These are phyloP conservation scores for Cystobasidiopsis lactophilus DNA, from an alignment of 768 basidiomycete species.

Conservation along the genomic window DNA sequence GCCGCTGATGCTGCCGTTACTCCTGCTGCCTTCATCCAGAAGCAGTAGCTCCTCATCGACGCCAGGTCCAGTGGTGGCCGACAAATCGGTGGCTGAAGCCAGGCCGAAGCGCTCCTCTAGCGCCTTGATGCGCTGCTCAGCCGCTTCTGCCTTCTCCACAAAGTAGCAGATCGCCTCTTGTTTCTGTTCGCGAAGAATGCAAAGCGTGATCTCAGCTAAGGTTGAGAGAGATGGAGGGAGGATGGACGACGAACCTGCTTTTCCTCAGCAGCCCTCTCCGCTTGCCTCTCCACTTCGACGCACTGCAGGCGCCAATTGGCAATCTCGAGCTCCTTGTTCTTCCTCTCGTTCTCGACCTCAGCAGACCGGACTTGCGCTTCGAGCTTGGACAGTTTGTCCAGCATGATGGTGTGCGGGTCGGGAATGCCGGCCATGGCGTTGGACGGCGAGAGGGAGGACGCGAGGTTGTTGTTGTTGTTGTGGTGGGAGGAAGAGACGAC, in stretches of 20 bases:
- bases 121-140: constrained; percentile 5
- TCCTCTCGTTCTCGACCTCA: constrained; percentile 3
- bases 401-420: background rate
- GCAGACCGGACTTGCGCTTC: background rate
- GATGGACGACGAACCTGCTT: background rate
- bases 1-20: too few species aligned
- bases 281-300: constrained; percentile 8
- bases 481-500: too few species aligned
- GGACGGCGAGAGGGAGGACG: background rate
- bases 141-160: constrained; percentile 8
- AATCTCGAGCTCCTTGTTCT: constrained; percentile 10
- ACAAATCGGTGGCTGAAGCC: background rate
- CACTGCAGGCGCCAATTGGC: constrained; percentile 10
- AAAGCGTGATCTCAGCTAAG: background rate
- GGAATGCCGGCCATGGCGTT: background rate
- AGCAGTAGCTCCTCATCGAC: too few species aligned
- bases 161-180: constrained; percentile 8
- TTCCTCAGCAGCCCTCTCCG: constrained; percentile 4
- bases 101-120: constrained; percentile 1
- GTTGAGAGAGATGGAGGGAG: background rate
- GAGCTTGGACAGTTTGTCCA: background rate
- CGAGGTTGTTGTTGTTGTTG: too few species aligned
- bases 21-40: too few species aligned
- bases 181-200: background rate
- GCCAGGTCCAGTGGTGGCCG: too few species aligned